Base-by-base conservation (phyloP, 257 asterid genomes). In the Nicotiana tomentosiformis region DNA sequence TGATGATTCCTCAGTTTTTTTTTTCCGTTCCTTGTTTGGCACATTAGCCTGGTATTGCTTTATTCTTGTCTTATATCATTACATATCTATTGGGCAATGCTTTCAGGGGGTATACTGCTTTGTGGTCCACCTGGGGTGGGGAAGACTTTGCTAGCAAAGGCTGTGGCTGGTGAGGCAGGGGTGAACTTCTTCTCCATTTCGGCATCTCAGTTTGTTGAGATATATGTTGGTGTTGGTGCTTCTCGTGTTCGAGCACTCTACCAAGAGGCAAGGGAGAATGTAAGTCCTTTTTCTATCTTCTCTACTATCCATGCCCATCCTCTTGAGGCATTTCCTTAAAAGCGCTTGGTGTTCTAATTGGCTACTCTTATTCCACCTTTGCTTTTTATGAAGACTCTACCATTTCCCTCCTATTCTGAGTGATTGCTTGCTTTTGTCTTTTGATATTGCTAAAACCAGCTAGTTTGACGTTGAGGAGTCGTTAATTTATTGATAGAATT, bases 51-150 rank as follows among this genome's bases (percentile, higher is more conserved):
- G 55, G 43, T 61, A 10, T 66, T 12, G 18, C 77, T 11, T 72
- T 60, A 29, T 77, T 43, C 62, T 23, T 61, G 17, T 83, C 67
- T 69, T 82, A 51, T 79, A 83, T 66, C 78, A 76, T 62, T 51
- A 64, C 80, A 53, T 83, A 33, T 55, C 61, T 74, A 29, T 49
- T 79, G 76, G 23, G 26, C 26, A 64, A 84, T 77, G 74, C 76
- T 84, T 80, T 84, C 93, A 96, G 99, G 98, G 72, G 98, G 99
- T 78, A 96, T 94, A 90, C 97, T 94, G 84, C 97, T 96, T 79
- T 96, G 97, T 91, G 99, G 99, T 12, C 98, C 99, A 46, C 99
- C 99, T 11, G 99, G 99, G 66, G 99, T 96, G 79, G 99, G 98
- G 90, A 96, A 96, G 93, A 96, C 99, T 62, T 88, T 96, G 81